Conservation (phyloP, 306 rosid genomes). For the Prunus salicina region DNA sequence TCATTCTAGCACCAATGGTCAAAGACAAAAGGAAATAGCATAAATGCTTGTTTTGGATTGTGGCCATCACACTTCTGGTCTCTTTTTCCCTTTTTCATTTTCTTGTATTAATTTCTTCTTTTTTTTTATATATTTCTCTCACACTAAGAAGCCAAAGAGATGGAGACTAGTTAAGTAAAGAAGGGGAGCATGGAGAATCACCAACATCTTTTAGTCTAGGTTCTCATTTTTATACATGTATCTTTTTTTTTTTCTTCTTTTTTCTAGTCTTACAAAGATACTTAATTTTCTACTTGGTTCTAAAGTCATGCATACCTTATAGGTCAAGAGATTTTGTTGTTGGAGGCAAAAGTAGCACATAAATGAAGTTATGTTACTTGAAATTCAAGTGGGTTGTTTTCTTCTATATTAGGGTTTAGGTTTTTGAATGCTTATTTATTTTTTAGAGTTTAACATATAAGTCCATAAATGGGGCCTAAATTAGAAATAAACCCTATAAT, state of each 20-base stretch:
- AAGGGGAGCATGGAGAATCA: conserved; percentile 24
- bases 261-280: conserved; percentile 11
- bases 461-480: too few relatives aligned
- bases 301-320: conserved; percentile 16
- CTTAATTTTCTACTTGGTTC: conserved; percentile 15
- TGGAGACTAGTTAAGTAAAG: conserved; percentile 10
- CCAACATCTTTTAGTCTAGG: conserved; percentile 10
- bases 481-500: too few relatives aligned
- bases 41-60: conserved; percentile 11
- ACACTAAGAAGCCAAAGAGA: conserved; percentile 9
- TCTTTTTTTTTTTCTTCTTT: not conserved
- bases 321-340: conserved; percentile 30
- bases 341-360: conserved; percentile 10
- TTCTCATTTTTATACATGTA: not conserved
- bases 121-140: not conserved
- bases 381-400: not conserved
- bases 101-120: conserved; percentile 1
- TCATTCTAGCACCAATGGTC: conserved; percentile 43
- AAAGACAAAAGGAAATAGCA: conserved; percentile 22
- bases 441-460: not conserved
- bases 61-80: not conserved
- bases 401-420: not conserved
- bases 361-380: conserved; percentile 4
- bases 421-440: not conserved
- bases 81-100: conserved; percentile 1